These are phyloP conservation scores for Letharia lupina DNA, from an alignment of 495 filamentous ascomycete species.

Conservation along the genomic window DNA sequence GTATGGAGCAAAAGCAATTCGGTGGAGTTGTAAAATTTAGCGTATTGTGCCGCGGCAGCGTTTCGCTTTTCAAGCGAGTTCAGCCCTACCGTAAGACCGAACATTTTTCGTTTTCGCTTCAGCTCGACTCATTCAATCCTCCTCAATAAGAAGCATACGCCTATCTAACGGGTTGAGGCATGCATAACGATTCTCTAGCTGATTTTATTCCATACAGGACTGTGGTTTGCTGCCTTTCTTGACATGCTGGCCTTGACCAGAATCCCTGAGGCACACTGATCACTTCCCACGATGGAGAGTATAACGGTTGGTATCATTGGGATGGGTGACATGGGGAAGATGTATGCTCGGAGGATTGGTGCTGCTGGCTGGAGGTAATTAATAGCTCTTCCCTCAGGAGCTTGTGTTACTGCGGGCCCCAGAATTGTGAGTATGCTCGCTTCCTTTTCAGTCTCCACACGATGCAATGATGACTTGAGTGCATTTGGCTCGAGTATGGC, in stretches of 20 bases:
- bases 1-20: slow-evolving; percentile 33
- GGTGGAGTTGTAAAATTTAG: neutral
- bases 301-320: slow-evolving; percentile 77
- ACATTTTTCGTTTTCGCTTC: neutral
- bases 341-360: slow-evolving; percentile 87
- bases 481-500: slow-evolving; percentile 99
- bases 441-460: slow-evolving; percentile 22
- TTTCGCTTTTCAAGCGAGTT: neutral
- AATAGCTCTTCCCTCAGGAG: neutral
- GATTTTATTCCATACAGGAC: neutral
- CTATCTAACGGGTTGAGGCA: neutral
- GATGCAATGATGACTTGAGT: slow-evolving; percentile 92
- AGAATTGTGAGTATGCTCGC: slow-evolving; percentile 29
- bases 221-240: neutral
- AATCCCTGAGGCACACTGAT: neutral
- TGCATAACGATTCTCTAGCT: no score
- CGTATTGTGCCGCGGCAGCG: slow-evolving; percentile 11
- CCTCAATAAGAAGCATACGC: neutral
- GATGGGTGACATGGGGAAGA: slow-evolving; percentile 99
- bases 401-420: neutral
- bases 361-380: slow-evolving; percentile 89
- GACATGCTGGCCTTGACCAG: neutral
- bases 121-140: neutral
- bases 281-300: neutral
- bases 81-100: neutral